These are phyloP conservation scores for Magnusiomyces ingens DNA, from an alignment of 1,139 yeast species.

Conservation along the genomic window DNA sequence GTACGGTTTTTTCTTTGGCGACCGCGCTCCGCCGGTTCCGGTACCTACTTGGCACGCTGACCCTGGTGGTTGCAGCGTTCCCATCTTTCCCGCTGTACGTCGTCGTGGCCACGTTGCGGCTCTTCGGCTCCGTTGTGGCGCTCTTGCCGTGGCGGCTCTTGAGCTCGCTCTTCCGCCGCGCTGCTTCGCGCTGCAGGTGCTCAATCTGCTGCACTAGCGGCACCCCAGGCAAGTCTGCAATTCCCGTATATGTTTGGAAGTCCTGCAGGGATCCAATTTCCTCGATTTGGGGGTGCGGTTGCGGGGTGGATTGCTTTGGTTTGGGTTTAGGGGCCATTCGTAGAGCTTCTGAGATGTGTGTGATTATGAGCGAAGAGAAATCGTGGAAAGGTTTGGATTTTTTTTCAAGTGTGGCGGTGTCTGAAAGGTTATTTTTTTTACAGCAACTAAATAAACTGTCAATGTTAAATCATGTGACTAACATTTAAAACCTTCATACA, in stretches of 20 bases:
- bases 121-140: background rate
- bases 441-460: too few species aligned
- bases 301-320: background rate
- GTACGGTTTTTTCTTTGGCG: too few species aligned
- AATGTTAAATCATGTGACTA: too few species aligned
- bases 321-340: too few species aligned
- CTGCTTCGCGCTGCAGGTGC: conserved; percentile 19
- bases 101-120: background rate
- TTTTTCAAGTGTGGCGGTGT: too few species aligned
- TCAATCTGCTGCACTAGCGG: conserved; percentile 29
- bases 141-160: background rate
- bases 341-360: too few species aligned
- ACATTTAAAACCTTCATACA: too few species aligned
- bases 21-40: background rate
- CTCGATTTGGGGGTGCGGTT: conserved; percentile 19
- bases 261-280: conserved; percentile 22
- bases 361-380: too few species aligned
- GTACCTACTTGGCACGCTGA: background rate
- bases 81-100: background rate
- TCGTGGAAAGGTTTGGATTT: too few species aligned
- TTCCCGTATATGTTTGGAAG: conserved; percentile 21
- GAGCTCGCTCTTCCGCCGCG: background rate
- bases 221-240: conserved; percentile 23
- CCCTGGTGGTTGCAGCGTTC: background rate
- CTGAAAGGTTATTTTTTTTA: too few species aligned